Percentiles rank a stretch among this genome's conserved stretches.
These are phyloP conservation scores for Austroboletus eburneus DNA, from an alignment of 768 basidiomycete genomes.

Conservation along the genomic window DNA sequence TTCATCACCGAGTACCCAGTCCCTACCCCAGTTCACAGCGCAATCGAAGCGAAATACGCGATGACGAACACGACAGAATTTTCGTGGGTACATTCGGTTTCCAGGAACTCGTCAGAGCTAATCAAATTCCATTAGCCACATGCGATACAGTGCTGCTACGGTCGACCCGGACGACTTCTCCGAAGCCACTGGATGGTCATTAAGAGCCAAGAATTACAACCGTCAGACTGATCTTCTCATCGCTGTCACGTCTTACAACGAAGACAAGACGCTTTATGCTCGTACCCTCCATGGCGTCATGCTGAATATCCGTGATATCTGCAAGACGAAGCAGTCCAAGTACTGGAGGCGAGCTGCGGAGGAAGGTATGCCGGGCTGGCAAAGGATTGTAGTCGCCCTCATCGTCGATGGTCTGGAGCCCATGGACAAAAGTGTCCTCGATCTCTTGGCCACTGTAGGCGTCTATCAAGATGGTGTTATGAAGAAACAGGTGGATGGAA, in stretches of 20 bases:
- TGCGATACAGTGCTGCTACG: slow-evolving; percentile 92
- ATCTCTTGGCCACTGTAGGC: slow-evolving; percentile 84
- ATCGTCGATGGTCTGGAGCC: slow-evolving; percentile 91
- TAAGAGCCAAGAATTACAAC: slow-evolving; percentile 80
- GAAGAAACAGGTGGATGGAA: slow-evolving; percentile 88
- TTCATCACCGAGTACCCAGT: slow-evolving; percentile 90
- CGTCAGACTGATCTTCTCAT: slow-evolving; percentile 92
- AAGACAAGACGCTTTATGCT: slow-evolving; percentile 88
- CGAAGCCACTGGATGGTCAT: slow-evolving; percentile 74
- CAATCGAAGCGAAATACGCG: slow-evolving; percentile 79
- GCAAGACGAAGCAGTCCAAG: slow-evolving; percentile 92
- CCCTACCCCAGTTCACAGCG: slow-evolving; percentile 77
- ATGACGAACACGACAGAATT: slow-evolving; percentile 79
- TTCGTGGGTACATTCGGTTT: slow-evolving; percentile 51
- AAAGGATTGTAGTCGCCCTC: slow-evolving; percentile 84
- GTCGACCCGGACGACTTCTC: slow-evolving; percentile 88
- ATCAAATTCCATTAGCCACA: slow-evolving; percentile 46
- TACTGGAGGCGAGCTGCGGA: slow-evolving; percentile 84
- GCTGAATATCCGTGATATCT: slow-evolving; percentile 97
- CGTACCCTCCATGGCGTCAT: slow-evolving; percentile 94
- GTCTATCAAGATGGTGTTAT: slow-evolving; percentile 94
- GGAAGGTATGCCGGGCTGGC: slow-evolving; percentile 85
- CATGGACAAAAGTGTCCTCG: slow-evolving; percentile 94
- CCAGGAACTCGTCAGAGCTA: not conserved
- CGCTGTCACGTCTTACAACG: slow-evolving; percentile 91